Conservation (phyloP, 1,284 basidiomycete species). For the Leccinum solheimii region DNA sequence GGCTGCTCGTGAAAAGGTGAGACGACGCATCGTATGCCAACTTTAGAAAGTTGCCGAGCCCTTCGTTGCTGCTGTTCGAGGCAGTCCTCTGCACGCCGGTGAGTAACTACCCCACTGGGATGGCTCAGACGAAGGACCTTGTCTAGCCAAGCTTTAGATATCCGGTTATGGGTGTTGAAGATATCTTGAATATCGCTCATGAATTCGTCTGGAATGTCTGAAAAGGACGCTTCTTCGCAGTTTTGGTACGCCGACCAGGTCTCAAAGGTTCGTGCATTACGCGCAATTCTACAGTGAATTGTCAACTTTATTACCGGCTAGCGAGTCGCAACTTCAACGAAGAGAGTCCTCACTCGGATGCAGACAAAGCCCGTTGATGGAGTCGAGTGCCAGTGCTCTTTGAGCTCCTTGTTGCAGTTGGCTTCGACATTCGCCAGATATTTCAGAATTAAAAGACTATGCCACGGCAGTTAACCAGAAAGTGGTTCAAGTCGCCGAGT, state of each 20-base stretch:
- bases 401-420: slow-evolving; percentile 14
- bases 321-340: background rate
- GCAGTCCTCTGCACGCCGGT: slow-evolving; percentile 10
- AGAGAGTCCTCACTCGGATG: slow-evolving; percentile 28
- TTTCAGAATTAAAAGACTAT: background rate
- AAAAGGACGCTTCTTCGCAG: slow-evolving; percentile 40
- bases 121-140: slow-evolving; percentile 22
- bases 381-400: slow-evolving; percentile 11
- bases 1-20: slow-evolving; percentile 41
- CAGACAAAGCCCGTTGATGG: slow-evolving; percentile 34
- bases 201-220: slow-evolving; percentile 39
- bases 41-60: slow-evolving; percentile 42
- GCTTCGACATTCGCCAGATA: slow-evolving; percentile 25
- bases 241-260: slow-evolving; percentile 43
- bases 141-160: slow-evolving; percentile 38
- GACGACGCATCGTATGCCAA: slow-evolving; percentile 40
- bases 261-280: slow-evolving; percentile 42
- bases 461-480: background rate
- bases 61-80: slow-evolving; percentile 27
- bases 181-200: slow-evolving; percentile 35
- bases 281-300: slow-evolving; percentile 38
- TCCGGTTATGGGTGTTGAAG: slow-evolving; percentile 32
- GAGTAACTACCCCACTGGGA: background rate
- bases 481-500: slow-evolving; percentile 8
- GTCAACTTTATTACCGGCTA: slow-evolving; percentile 3